Evolutionary conservation across 495 filamentous ascomycete species (phyloP), one percentile per base, ranked within the genome.

Genomic region (Mycothermus thermophilus): DNA sequence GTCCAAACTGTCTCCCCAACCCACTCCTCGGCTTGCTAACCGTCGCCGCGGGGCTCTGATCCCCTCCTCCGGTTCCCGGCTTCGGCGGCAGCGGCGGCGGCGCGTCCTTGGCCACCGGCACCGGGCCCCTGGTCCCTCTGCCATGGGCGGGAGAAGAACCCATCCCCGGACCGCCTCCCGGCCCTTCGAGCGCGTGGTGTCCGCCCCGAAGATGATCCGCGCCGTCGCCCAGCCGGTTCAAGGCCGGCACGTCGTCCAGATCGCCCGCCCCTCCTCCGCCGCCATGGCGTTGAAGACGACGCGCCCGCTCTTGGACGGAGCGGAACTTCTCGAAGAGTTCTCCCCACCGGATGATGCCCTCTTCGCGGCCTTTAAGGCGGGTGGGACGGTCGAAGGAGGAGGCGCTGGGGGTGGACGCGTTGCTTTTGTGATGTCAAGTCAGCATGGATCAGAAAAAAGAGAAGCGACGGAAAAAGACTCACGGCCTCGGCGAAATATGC

Each of bases 291-390:
- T 68, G 62, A 17, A 64, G 50, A 24, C 69, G 52, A 17, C 69
- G 54, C 6, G 82, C 79, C 20, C 71, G 72, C 39, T 99, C 92
- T 50, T 99, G 90, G 13, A 88, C 84, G 15, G 63, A 64, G 41
- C 80, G 80, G 57, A 96, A 99, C 50, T 94, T 95, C 38, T 96
- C 90, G n/a, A 99, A 72, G 12, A 99, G 71, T 38, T 99, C 92
- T 10, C 69, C 71, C 90, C 90, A 99, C 32, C 78, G 75, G 50
- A 97, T 90, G 28, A 69, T 71, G 26, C 74, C 76, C 32, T 94
- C 87, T 29, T 92, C 81, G 32, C 85, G 71, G 14, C 77, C 71
- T 52, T 94, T 94, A 20, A 93, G 61, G 32, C 90, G 67, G 44
- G 79, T 84, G 16, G 83, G 71, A 26, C 88, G 74, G 47, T 94